Base-by-base conservation (phyloP, 140 eudicot genomes). In the Anethum foeniculum region DNA sequence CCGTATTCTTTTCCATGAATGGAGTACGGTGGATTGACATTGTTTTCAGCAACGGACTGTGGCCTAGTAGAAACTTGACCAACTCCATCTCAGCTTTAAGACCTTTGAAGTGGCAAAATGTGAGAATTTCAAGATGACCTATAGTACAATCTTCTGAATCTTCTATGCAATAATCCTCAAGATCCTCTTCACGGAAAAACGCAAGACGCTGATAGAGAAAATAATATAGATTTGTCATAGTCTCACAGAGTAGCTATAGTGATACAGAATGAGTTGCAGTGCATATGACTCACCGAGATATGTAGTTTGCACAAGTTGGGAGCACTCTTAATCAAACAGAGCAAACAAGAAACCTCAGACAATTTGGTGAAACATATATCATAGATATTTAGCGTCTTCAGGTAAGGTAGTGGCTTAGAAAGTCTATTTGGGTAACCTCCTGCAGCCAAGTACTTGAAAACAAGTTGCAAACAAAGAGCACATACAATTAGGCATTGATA, bases 221-320 rank as follows among this genome's bases (percentile, higher is more conserved):
- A 58, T 23, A 58, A 7, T 7, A 2, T 23, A 0, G 1, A 58
- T 23, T 58, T 58, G 14, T 23, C 30, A n/a, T 7, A 58, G 5
- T 0, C n/a, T n/a, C n/a, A n/a, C n/a, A n/a, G n/a, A n/a, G 28
- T 58, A 58, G 30, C 3, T 6, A n/a, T 23, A 23, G 14, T 58
- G 30, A n/a, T 1, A 58, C 4, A 1, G 4, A 58, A 30, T 13
- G 12, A 69, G 23, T 1, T 69, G 0, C 34, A 4, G n/a, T 16
- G 47, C 43, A 69, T 5, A 28, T 69, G 47, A 69, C 75, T 69
- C 44, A 34, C 75, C 47, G 27, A 69, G 27, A 69, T 34, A 36
- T 69, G 6, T 36, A 69, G 75, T 30, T 69, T 69, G 67, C 67
- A 23, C 67, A 58, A 58, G 67, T 58, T 58, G 30, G 75, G 75